phyloP scores from a whole-genome alignment of 2,329 filamentous ascomycete species.

The Calonectria pteridis region DNA sequence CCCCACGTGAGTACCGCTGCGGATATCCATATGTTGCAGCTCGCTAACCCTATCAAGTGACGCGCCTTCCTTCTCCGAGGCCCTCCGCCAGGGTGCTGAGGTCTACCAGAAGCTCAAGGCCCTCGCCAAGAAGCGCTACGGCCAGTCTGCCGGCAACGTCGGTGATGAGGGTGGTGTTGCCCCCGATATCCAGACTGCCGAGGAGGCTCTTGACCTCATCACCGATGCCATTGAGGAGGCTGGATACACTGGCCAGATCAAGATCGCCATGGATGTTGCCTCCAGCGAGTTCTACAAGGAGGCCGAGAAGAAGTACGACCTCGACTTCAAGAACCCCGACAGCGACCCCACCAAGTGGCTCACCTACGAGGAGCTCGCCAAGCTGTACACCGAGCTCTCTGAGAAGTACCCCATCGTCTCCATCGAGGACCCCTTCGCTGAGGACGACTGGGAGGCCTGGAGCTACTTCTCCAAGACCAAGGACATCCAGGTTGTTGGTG shows the following conservation, averaged over 20 bases:
- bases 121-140: slow-evolving; percentile 99
- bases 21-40: not conserved
- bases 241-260: slow-evolving; percentile 95
- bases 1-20: slow-evolving; percentile 71
- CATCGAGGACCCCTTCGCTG: slow-evolving; percentile 99
- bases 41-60: slow-evolving; percentile 60
- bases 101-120: slow-evolving; percentile 98
- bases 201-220: slow-evolving; percentile 98
- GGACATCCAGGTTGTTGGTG: slow-evolving; percentile 98
- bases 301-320: slow-evolving; percentile 98
- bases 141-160: slow-evolving; percentile 98
- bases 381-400: slow-evolving; percentile 87
- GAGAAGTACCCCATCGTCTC: slow-evolving; percentile 98
- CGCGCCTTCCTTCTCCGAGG: slow-evolving; percentile 93
- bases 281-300: slow-evolving; percentile 99
- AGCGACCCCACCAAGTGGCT: slow-evolving; percentile 97
- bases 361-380: slow-evolving; percentile 97
- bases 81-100: slow-evolving; percentile 94
- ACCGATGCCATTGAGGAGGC: slow-evolving; percentile 93
- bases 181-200: slow-evolving; percentile 96
- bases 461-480: slow-evolving; percentile 99
- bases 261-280: slow-evolving; percentile 99
- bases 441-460: slow-evolving; percentile 99
- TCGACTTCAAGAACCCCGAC: slow-evolving; percentile 99
- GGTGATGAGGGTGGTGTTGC: slow-evolving; percentile 99